These are phyloP conservation scores for Paramyrothecium roridum DNA, from an alignment of 2,329 filamentous ascomycete species.

Conservation along the genomic window DNA sequence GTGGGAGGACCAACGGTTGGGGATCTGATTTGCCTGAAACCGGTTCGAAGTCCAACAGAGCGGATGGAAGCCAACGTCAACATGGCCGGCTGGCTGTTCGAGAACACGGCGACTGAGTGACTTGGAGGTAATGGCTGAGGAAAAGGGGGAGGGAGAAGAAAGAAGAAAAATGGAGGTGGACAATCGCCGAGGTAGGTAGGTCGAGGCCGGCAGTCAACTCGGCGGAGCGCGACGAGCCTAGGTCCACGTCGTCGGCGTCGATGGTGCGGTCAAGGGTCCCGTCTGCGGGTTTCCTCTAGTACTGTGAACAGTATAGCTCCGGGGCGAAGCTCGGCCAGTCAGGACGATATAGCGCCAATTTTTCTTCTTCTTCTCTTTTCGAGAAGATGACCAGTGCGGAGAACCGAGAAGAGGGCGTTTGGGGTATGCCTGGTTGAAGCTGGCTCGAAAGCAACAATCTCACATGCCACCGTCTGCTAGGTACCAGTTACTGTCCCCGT, in stretches of 20 bases:
- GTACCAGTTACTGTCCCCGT: not conserved
- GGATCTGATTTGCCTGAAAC: not conserved
- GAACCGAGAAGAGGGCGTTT: not conserved
- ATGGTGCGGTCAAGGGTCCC: not conserved
- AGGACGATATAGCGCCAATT: not conserved
- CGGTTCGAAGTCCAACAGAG: not conserved
- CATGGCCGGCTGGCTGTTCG: not conserved
- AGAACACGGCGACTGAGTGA: not conserved
- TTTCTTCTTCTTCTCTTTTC: too few relatives aligned
- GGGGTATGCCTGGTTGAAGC: not conserved
- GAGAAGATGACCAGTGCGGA: not conserved
- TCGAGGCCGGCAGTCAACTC: not conserved
- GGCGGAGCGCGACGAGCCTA: too few relatives aligned
- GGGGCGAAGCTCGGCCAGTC: not conserved
- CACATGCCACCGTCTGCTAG: not conserved
- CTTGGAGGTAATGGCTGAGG: not conserved
- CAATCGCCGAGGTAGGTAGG: not conserved
- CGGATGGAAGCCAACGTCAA: constrained; percentile 1
- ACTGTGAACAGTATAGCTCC: not conserved
- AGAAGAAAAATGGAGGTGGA: constrained; percentile 4
- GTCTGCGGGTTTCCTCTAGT: not conserved
- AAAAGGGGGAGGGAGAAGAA: not conserved
- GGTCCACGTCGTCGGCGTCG: not conserved
- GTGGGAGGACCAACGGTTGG: not conserved
- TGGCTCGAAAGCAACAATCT: not conserved